These are phyloP conservation scores for Hexamita inflata DNA, from an alignment of 208 protist genomes.

Conservation along the genomic window DNA sequence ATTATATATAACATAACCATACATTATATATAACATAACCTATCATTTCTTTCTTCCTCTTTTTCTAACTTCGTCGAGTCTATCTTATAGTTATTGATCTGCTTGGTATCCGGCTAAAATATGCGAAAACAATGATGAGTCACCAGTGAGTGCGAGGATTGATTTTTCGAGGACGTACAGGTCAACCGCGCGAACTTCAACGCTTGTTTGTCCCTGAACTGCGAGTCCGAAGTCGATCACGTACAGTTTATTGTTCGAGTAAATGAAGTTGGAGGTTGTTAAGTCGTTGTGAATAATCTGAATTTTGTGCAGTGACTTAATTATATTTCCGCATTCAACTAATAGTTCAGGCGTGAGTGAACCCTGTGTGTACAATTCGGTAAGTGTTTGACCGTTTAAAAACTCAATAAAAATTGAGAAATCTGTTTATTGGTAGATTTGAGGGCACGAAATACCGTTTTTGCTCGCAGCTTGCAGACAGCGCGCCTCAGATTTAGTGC, in stretches of 20 bases:
- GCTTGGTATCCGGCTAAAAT: too few species aligned
- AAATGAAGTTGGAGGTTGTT: background rate
- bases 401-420: background rate
- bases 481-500: background rate
- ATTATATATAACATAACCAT: too few species aligned
- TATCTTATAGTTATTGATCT: too few species aligned
- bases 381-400: background rate
- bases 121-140: too few species aligned
- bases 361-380: too few species aligned
- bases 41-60: too few species aligned
- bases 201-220: background rate
- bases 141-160: too few species aligned
- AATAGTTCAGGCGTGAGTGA: too few species aligned
- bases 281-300: background rate
- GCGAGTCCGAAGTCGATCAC: background rate
- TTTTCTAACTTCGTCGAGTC: too few species aligned
- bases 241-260: background rate
- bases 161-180: background rate
- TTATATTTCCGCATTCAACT: too few species aligned
- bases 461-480: background rate
- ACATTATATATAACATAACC: too few species aligned
- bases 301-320: background rate
- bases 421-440: background rate
- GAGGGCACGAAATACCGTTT: background rate
- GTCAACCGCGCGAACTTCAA: background rate